Conservation (phyloP, 2,329 filamentous ascomycete genomes). For the Diplodia sapinea region DNA sequence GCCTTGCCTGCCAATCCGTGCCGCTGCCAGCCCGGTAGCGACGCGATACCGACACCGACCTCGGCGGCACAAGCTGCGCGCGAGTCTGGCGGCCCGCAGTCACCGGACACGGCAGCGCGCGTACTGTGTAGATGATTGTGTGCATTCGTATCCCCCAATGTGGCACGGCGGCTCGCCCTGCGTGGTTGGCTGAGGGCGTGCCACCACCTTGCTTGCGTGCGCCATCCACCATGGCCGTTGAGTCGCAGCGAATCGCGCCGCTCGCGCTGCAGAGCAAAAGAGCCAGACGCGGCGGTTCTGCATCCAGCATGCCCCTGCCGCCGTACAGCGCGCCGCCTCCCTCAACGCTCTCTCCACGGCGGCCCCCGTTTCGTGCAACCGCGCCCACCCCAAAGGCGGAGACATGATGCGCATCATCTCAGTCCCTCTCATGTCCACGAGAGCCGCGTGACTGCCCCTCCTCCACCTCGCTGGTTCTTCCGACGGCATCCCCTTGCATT, state of each 20-base stretch:
- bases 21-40: background rate
- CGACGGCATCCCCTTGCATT: conserved; percentile 25
- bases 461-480: conserved; percentile 9
- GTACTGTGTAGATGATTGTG: conserved; percentile 25
- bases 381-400: conserved; percentile 1
- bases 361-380: conserved; percentile 15
- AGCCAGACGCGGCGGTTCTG: conserved; percentile 16
- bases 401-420: conserved; percentile 1
- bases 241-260: conserved; percentile 16
- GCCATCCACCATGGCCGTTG: conserved; percentile 18
- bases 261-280: conserved; percentile 10
- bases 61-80: background rate
- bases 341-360: conserved; percentile 24
- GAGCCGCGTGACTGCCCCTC: conserved; percentile 26
- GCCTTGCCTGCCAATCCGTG: conserved; percentile 14
- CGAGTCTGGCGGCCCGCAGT: background rate
- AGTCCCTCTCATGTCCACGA: background rate
- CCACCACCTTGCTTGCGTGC: conserved; percentile 25
- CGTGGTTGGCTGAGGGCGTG: conserved; percentile 20
- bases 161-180: conserved; percentile 22
- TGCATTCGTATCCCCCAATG: conserved; percentile 22
- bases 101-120: conserved; percentile 12
- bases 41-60: conserved; percentile 10
- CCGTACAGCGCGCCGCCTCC: background rate
- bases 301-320: conserved; percentile 8